Base-by-base conservation (phyloP, 345 rosid genomes). In the Ricinus communis region DNA sequence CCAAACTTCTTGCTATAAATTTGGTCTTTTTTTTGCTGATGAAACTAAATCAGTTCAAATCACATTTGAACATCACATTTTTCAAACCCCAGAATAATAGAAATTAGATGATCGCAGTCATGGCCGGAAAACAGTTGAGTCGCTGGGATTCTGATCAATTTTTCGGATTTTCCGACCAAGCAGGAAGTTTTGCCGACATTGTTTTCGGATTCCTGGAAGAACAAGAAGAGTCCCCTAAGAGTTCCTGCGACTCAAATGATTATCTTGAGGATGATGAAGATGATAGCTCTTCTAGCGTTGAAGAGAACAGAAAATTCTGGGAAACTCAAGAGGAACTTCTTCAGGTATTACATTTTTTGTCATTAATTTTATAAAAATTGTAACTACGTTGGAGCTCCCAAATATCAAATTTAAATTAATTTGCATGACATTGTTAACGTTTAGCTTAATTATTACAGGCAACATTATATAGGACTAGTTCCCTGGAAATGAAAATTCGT, bases 261-360 rank as follows among this genome's bases (percentile, higher is more conserved):
- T 82, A 70, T 8, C 52, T 64, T 8, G 83, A 65, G 2, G 75
- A 65, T 0, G 69, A 56, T 30, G 83, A 79, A 1, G 85, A 72
- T 22, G 87, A 74, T 0, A 70, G 64, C 11, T 14, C 69, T 5
- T 57, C 71, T 65, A 61, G 68, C 69, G 73, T 74, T 16, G 86
- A 87, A 75, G 90, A 83, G 72, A 83, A 51, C 53, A 90, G 21
- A 65, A 76, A 36, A n/a, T 91, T 88, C 54, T 94, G 97, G 98
- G 88, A 87, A 8, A 69, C 84, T 8, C 96, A 94, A 63, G 86
- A 81, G 51, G 82, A 87, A 59, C 87, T 88, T 70, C 87, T 94
- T 10, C 90, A 87, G 95, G 98, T 94, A 77, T 27, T 19, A 1
- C n/a, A 2, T n/a, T n/a, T n/a, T n/a, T n/a, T n/a, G n/a, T n/a